These are phyloP conservation scores for Tulasnella sp. DNA, from an alignment of 768 basidiomycete genomes.

Conservation along the genomic window DNA sequence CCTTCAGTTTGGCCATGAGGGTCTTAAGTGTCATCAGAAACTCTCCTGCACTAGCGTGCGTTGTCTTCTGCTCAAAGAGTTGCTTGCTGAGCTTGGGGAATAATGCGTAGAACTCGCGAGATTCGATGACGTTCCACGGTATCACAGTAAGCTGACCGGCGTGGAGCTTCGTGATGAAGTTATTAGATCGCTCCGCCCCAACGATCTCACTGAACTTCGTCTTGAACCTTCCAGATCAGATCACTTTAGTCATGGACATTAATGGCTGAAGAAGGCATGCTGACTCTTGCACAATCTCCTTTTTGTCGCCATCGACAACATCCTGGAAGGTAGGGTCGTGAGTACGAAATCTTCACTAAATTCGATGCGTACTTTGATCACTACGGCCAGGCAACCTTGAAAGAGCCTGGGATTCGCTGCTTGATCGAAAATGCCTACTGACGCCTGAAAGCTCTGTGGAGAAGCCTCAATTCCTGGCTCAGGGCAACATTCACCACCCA, in stretches of 20 bases:
- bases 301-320: conserved; percentile 50
- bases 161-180: conserved; percentile 53
- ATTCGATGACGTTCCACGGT: conserved; percentile 61
- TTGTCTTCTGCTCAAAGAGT: conserved; percentile 39
- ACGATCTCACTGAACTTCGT: conserved; percentile 52
- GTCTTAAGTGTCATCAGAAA: conserved; percentile 51
- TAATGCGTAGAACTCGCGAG: conserved; percentile 47
- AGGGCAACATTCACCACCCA: conserved; percentile 30
- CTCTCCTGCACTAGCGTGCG: conserved; percentile 42
- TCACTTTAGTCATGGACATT: neutral
- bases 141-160: conserved; percentile 45
- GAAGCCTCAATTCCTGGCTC: neutral
- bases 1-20: conserved; percentile 59
- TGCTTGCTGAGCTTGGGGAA: conserved; percentile 39
- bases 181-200: conserved; percentile 46
- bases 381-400: conserved; percentile 47
- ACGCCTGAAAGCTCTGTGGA: conserved; percentile 20
- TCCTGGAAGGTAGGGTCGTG: conserved; percentile 32
- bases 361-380: conserved; percentile 41
- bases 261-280: conserved; percentile 18
- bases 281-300: conserved; percentile 49
- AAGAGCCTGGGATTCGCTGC: conserved; percentile 48
- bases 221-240: conserved; percentile 34
- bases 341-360: too few relatives aligned
- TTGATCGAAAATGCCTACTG: conserved; percentile 41